Conservation (phyloP, 2,329 filamentous ascomycete species). For the Elsinoe arachidis region DNA sequence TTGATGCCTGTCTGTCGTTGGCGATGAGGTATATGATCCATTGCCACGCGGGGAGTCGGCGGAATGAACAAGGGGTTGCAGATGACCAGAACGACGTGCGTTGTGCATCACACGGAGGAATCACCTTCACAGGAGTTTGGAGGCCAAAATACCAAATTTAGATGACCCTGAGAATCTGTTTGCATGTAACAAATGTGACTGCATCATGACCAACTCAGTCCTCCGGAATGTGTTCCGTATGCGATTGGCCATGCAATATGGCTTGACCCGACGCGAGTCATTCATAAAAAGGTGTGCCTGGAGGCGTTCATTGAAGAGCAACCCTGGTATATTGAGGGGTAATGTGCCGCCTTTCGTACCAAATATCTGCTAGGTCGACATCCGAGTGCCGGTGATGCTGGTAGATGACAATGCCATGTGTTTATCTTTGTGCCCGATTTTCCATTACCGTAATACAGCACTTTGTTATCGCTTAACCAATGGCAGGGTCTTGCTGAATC, state of each 20-base stretch:
- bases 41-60: no score
- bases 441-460: background rate
- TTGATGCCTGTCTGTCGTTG: background rate
- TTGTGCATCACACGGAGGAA: no score
- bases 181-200: background rate
- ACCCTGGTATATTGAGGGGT: conserved; percentile 8
- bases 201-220: background rate
- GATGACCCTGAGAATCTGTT: background rate
- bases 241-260: conserved; percentile 6
- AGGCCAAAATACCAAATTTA: background rate
- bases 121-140: background rate
- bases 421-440: background rate
- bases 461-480: background rate
- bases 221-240: background rate
- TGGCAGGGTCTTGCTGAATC: background rate
- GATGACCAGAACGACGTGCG: no score
- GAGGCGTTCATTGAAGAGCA: background rate
- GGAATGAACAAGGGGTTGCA: no score
- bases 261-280: conserved; percentile 6
- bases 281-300: background rate
- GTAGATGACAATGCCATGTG: background rate
- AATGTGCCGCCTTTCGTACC: background rate
- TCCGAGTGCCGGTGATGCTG: background rate
- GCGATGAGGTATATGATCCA: background rate
- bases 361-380: background rate